Evolutionary conservation across 2,329 filamentous ascomycete species (phyloP).

Genomic region (Alternaria alternata): DNA sequence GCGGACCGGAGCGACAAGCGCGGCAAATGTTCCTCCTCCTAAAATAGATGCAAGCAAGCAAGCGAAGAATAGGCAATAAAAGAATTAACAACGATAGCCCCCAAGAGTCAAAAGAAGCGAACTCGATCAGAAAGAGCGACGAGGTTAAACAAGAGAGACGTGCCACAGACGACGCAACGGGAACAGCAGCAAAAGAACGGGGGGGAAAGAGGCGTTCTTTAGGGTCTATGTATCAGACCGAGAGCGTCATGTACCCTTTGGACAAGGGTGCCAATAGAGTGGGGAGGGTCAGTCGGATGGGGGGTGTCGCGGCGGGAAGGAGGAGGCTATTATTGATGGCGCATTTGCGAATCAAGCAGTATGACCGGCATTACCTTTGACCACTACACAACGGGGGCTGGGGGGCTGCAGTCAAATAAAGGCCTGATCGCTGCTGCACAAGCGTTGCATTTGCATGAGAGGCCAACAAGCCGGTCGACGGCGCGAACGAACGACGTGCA

Average conservation of each 20-base stretch:
- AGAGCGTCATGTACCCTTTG: slow-evolving; percentile 9
- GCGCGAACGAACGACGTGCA: slow-evolving; percentile 1
- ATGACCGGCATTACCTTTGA: slow-evolving; percentile 12
- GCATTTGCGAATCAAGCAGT: slow-evolving; percentile 21
- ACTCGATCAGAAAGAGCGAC: slow-evolving; percentile 34
- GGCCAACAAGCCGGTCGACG: slow-evolving; percentile 7
- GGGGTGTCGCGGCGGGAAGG: slow-evolving; percentile 4
- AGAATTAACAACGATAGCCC: slow-evolving; percentile 20
- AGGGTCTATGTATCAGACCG: slow-evolving; percentile 17
- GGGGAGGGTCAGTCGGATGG: slow-evolving; percentile 12
- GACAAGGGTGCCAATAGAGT: slow-evolving; percentile 13
- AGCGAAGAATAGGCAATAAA: slow-evolving; percentile 10
- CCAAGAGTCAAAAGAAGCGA: slow-evolving; percentile 18
- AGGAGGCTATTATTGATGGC: slow-evolving; percentile 19
- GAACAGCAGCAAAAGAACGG: slow-evolving; percentile 11
- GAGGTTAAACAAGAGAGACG: slow-evolving; percentile 33
- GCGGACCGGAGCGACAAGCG: slow-evolving; percentile 5
- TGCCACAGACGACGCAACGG: slow-evolving; percentile 12
- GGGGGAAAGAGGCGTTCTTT: slow-evolving; percentile 3
- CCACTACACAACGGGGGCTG: slow-evolving; percentile 6
- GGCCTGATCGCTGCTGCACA: slow-evolving; percentile 13
- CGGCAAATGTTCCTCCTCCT: slow-evolving; percentile 3
- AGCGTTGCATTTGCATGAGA: slow-evolving; percentile 12
- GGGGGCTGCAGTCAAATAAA: slow-evolving; percentile 4
- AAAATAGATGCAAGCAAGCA: slow-evolving; percentile 5